Conservation (phyloP, 202 grass and related monocot species). For the Saccharum hybrid region DNA sequence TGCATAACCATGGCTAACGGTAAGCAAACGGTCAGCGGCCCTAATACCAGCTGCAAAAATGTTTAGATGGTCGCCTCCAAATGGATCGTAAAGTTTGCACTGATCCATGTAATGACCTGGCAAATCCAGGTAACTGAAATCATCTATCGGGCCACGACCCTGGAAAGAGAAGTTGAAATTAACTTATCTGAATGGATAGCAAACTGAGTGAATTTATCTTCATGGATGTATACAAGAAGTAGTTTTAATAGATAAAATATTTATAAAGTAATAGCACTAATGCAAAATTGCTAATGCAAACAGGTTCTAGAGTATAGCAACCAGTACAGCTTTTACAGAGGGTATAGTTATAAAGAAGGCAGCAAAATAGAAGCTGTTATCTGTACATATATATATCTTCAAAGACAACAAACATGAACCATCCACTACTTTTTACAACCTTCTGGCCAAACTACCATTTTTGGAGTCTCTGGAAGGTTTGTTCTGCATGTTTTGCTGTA, state of each 20-base stretch:
- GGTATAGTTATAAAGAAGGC: background rate
- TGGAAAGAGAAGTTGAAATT: slow-evolving; percentile 47
- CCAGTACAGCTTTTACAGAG: background rate
- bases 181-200: slow-evolving; percentile 1
- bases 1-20: slow-evolving; percentile 92
- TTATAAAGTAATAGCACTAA: slow-evolving; percentile 3
- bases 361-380: slow-evolving; percentile 17
- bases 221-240: background rate
- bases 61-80: slow-evolving; percentile 81
- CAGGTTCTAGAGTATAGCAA: background rate
- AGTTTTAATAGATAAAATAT: slow-evolving; percentile 2
- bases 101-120: slow-evolving; percentile 75
- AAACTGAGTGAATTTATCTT: background rate
- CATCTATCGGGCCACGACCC: slow-evolving; percentile 82
- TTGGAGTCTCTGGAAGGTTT: background rate
- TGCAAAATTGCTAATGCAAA: slow-evolving; percentile 15
- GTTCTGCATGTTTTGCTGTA: slow-evolving; percentile 15
- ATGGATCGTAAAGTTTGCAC: slow-evolving; percentile 72
- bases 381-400: slow-evolving; percentile 17
- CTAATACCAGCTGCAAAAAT: slow-evolving; percentile 91
- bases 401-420: slow-evolving; percentile 1
- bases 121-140: slow-evolving; percentile 73
- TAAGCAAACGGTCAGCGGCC: slow-evolving; percentile 77
- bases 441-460: slow-evolving; percentile 5
- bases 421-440: background rate